Evolutionary conservation across 768 basidiomycete genomes (phyloP).

Genomic region (Phylloporus scabripes): DNA sequence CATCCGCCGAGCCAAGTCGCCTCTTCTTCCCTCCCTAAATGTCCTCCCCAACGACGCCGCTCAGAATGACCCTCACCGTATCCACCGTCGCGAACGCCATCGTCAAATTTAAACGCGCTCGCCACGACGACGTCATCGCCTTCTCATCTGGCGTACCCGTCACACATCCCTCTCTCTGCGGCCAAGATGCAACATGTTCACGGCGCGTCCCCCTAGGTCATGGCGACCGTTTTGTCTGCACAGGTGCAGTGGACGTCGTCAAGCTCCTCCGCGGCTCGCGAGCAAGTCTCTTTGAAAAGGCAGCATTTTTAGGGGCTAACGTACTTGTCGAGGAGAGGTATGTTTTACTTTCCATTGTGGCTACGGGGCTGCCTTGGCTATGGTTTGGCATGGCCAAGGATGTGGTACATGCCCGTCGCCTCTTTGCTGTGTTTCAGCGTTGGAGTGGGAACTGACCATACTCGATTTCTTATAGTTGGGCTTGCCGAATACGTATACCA

Average conservation of each 20-base stretch:
- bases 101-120: conserved; percentile 45
- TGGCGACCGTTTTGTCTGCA: conserved; percentile 49
- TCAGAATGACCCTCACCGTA: conserved; percentile 20
- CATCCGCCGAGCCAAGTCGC: not conserved
- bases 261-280: conserved; percentile 55
- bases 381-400: not conserved
- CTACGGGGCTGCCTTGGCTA: not conserved
- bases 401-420: not conserved
- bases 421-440: not conserved
- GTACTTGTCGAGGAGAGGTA: conserved; percentile 67
- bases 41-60: conserved; percentile 20
- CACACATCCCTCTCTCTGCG: conserved; percentile 33
- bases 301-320: conserved; percentile 47
- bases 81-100: conserved; percentile 48
- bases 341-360: conserved; percentile 26
- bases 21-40: conserved; percentile 3
- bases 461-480: conserved; percentile 45
- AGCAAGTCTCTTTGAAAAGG: conserved; percentile 44
- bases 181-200: conserved; percentile 22
- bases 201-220: conserved; percentile 32
- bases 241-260: conserved; percentile 55
- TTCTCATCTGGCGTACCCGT: conserved; percentile 35
- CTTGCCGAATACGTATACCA: conserved; percentile 51
- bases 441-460: conserved; percentile 4
- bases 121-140: conserved; percentile 27